phyloP scores from a whole-genome alignment of 306 rosid species.

The Dicorynia guianensis region DNA sequence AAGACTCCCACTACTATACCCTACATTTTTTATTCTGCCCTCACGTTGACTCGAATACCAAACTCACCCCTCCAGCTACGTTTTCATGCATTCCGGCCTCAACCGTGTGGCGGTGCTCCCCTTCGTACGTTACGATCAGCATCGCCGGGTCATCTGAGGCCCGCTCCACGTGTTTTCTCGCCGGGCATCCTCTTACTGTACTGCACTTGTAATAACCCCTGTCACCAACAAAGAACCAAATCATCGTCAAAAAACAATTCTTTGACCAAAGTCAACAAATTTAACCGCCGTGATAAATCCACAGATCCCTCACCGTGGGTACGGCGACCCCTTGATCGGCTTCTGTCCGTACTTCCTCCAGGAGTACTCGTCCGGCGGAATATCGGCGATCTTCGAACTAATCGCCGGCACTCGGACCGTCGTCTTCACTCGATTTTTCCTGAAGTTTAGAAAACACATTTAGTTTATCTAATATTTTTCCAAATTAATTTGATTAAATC shows the following conservation, averaged over 20 bases:
- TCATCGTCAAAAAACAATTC: background rate
- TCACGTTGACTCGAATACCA: conserved; percentile 66
- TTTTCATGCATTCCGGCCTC: conserved; percentile 58
- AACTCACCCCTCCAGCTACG: conserved; percentile 47
- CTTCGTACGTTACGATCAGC: conserved; percentile 91
- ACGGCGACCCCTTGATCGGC: conserved; percentile 92
- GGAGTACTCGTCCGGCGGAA: conserved; percentile 89
- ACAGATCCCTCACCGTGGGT: conserved; percentile 64
- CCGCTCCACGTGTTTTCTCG: conserved; percentile 93
- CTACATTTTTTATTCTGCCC: background rate
- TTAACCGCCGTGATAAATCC: conserved; percentile 12
- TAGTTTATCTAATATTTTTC: too few relatives aligned
- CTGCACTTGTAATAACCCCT: conserved; percentile 93
- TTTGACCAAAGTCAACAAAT: conserved; percentile 20
- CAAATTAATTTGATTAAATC: background rate
- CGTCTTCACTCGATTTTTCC: conserved; percentile 82
- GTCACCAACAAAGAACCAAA: background rate
- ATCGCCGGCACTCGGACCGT: conserved; percentile 82
- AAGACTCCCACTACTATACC: background rate
- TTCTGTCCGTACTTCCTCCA: conserved; percentile 98
- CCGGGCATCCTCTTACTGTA: conserved; percentile 81
- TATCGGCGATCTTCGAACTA: conserved; percentile 83
- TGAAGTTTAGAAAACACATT: conserved; percentile 27
- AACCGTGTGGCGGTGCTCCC: conserved; percentile 74
- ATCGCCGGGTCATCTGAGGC: conserved; percentile 78